Evolutionary conservation across 2,329 filamentous ascomycete species (phyloP), one percentile per base, ranked within the genome.

Genomic region (Fusarium euwallaceae): DNA sequence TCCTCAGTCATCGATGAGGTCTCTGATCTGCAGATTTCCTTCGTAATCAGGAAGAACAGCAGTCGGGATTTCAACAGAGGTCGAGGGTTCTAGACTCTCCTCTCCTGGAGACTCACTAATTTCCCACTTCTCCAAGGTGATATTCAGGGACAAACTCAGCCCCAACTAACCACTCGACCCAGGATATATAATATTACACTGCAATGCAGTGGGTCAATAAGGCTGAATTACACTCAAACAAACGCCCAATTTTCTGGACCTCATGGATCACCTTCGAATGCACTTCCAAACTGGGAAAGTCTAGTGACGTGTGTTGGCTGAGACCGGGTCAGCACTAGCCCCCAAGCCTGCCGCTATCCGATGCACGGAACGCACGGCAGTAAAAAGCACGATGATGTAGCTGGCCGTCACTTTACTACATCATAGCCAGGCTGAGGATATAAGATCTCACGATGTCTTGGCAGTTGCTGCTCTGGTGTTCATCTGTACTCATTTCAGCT

Each of bases 301-400:
- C 24, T 12, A 27, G 48, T 53, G 48, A 53, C 48, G 48, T 53
- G 48, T 53, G 48, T 53, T 53, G 48, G 48, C 48, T 53, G 24
- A 53, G 48, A n/a, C 16, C 24, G 1, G 16, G 59, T 61, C 59
- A 61, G 59, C 59, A 45, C 59, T 61, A 61, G 32, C 37, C 37
- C 37, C 37, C 58, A 32, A 43, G 37, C 24, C 20, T 61, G 53
- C 53, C 39, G 39, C 29, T 22, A 36, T 65, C 27, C 24, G 39
- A 27, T 51, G 20, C 24, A 24, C 71, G 71, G 63, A 61, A 68
- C 36, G 37, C 29, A 55, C 67, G 67, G 71, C 51, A 59, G 45
- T 20, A 14, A 36, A 17, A 16, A 29, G 41, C 22, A 36, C n/a
- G 22, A 53, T 66, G 64, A 66, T 66, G 41, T 51, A 66, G 64